Base-by-base conservation (phyloP, 2,329 filamentous ascomycete species). In the Intubia oerlemansii region DNA sequence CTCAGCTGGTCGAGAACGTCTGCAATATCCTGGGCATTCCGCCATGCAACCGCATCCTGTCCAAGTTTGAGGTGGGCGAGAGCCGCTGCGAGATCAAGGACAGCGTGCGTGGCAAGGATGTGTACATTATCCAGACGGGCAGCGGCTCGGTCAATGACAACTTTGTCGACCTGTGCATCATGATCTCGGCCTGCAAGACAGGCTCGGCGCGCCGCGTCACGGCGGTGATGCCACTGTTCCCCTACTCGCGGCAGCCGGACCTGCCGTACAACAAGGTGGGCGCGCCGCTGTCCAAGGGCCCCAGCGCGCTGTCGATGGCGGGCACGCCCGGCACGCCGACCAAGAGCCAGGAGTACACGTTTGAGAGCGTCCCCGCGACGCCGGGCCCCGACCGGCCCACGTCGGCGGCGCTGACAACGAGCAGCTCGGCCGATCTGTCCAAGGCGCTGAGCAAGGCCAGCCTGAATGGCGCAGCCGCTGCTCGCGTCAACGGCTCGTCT, bases 91-190 rank as follows among this genome's bases (percentile, higher is more conserved):
- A 95, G 53, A 91, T 98, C 45, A 67, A 84, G 49, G 88, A 98
- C 52, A 92, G 82, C 10, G 88, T 98, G 29, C 77, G 88, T 42
- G 88, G 80, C 42, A 98, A 98, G 52, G 88, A 98, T 68, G 88
- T 93, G 49, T 98, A 90, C 57, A 93, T 95, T 48, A 81, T 98
- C 44, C 85, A 95, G 53, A 88, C 81, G 24, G 82, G 81, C 41
- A 80, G 80, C 41, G 82, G 81, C 38, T 78, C 77, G 43, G 80
- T 93, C 54, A 98, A 98, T 49, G 88, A 98, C 54, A 73, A 91
- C 54, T 69, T 98, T 39, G 77, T 98, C 57, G 88, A 98, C 48
- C 71, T 95, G 28, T 78, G 91, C 50, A 93, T 95, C 55, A 92
- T 88, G 56, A 85, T 95, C 42, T 91, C 81, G n/a, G 88, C 88